Evolutionary conservation across 1,139 yeast species (phyloP), one percentile per base, ranked within the genome.

Genomic region (Meyerozyma smithsonii): DNA sequence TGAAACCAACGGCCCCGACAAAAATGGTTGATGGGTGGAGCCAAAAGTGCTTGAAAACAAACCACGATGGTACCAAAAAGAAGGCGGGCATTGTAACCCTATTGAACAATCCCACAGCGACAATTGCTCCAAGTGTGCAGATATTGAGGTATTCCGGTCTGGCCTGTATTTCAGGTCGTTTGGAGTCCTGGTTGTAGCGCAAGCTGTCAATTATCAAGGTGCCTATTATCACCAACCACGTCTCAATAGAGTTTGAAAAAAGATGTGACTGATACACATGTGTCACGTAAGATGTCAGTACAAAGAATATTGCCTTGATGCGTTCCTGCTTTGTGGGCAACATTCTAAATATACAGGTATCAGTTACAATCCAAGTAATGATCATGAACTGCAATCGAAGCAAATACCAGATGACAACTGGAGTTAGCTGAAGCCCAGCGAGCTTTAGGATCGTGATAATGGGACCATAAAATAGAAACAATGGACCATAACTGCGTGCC

Each of bases 181-280:
- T 17, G 8, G 44, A 28, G 30, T 45, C 43, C 21, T 56, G 44
- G 17, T 55, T 52, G 43, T 58, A 54, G 39, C 81, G 57, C 37
- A 76, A 51, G 38, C 72, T 72, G 47, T 74, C 71, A 25, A 77
- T 64, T 12, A 78, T 49, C 60, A 74, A 74, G 8, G 89, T 59
- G 8, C 77, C 68, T 44, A 79, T 50, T 30, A 89, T 54, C 16
- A 92, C 64, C 25, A 89, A 46, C 16, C 80, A 64, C 0, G 97
- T 87, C 52, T 94, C 99, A 4, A 87, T 58, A 21, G 90, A 78
- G 56, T 94, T 94, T 26, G 96, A 86, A 54, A 94, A 87, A 2
- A 95, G 81, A 56, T 90, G 97, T 1, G 87, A 72, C 56, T 92
- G 97, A 52, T 81, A 83, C 0, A 84, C 79, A 66, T 87, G 71